Percentiles rank a stretch among this genome's conserved stretches.
These are phyloP conservation scores for Apiospora kogelbergensis DNA, from an alignment of 2,329 filamentous ascomycete genomes.

Conservation along the genomic window DNA sequence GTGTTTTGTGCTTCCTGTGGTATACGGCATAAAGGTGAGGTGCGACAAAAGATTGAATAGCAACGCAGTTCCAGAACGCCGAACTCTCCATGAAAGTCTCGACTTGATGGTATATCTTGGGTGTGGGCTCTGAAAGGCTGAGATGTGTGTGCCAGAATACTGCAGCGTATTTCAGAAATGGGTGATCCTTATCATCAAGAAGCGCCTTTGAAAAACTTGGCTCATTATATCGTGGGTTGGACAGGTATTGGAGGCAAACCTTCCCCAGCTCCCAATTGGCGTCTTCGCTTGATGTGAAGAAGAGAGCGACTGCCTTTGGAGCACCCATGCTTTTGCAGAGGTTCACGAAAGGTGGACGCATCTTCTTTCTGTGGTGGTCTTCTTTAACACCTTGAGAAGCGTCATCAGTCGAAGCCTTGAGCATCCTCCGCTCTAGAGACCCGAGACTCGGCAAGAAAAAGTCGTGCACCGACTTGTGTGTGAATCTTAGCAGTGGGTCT, in stretches of 20 bases:
- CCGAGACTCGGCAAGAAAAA: not conserved
- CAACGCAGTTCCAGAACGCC: not conserved
- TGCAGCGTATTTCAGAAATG: not conserved
- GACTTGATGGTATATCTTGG: not conserved
- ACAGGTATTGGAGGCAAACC: not conserved
- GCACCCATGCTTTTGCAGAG: not conserved
- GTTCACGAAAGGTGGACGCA: not conserved
- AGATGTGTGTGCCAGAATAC: not conserved
- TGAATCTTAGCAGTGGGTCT: not conserved
- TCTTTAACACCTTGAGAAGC: not conserved
- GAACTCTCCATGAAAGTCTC: not conserved
- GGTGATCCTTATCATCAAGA: not conserved
- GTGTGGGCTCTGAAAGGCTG: not conserved
- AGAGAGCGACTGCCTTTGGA: not conserved
- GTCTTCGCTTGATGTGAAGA: not conserved
- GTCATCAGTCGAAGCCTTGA: not conserved
- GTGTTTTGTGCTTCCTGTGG: not conserved
- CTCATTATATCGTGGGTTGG: not conserved
- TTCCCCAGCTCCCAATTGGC: not conserved
- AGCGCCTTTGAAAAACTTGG: not conserved
- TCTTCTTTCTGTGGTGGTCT: not conserved
- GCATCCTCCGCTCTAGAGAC: not conserved
- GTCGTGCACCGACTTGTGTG: not conserved
- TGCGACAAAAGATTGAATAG: not conserved
- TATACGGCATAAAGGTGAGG: not conserved